These are phyloP conservation scores for Rhamnella rubrinervis DNA, from an alignment of 331 rosid species.

Conservation along the genomic window DNA sequence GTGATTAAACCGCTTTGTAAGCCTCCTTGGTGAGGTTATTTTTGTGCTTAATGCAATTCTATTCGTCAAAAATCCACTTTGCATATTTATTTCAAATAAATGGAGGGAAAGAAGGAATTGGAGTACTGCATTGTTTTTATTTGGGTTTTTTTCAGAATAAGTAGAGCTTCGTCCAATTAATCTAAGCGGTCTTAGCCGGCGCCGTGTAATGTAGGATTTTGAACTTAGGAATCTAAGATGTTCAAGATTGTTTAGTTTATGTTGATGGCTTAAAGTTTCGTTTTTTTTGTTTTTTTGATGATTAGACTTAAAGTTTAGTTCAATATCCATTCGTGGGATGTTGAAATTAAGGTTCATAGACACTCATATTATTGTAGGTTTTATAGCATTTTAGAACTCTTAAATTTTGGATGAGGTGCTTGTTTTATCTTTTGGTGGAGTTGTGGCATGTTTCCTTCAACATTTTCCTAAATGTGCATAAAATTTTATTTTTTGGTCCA, in stretches of 20 bases:
- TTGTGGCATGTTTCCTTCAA: not conserved
- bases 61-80: too few relatives aligned
- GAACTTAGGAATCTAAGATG: not conserved
- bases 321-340: not conserved
- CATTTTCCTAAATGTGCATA: not conserved
- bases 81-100: too few relatives aligned
- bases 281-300: not conserved
- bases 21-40: too few relatives aligned
- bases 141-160: not conserved
- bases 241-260: not conserved
- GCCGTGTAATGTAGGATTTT: not conserved
- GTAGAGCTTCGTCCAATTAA: not conserved
- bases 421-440: not conserved
- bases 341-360: not conserved
- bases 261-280: not conserved
- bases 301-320: not conserved
- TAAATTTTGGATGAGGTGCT: not conserved
- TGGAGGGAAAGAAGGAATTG: not conserved
- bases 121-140: not conserved
- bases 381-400: not conserved
- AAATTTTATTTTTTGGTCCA: not conserved
- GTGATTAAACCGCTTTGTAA: too few relatives aligned
- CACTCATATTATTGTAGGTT: not conserved
- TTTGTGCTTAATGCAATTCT: too few relatives aligned
- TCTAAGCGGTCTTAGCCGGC: not conserved